Base-by-base conservation (phyloP, 2,329 filamentous ascomycete species). In the Penicillium sp. region DNA sequence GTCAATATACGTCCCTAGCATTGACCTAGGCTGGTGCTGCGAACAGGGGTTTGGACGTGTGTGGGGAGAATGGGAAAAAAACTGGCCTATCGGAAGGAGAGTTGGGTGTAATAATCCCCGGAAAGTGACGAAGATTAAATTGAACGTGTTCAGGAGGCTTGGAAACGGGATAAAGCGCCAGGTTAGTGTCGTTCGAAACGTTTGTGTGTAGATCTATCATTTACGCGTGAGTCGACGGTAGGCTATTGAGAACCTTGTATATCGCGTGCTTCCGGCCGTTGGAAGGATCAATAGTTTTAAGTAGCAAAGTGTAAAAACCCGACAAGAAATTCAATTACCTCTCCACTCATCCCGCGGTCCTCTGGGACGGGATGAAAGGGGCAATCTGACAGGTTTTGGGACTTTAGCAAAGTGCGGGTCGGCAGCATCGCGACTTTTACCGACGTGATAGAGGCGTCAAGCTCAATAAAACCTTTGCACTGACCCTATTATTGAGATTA, bases 211-310 rank as follows among this genome's bases (percentile, higher is more conserved):
- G 21, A 43, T 10, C 11, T 43, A 13, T 18, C 9, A 14, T 27
- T 36, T 38, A 27, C 7, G 21, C 11, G 38, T 27, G 16, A 5
- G 24, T 16, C 6, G 9, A 43, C 34, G 32, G 31, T 24, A 48
- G 18, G 47, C 38, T 40, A 42, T 32, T 39, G 32, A 39, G 40
- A 49, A 27, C 14, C 29, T 34, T 16, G 46, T 14, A 32, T 14
- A 46, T 47, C 43, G 43, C 49, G 44, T 48, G 44, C 22, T 7
- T 14, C 9, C 6, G 32, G 40, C 34, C 21, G 34, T 27, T 39
- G 40, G 11, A 34, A 44, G 36, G 48, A 29, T 57, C 58, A 43
- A 62, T 62, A 59, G 50, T 61, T 49, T 34, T 49, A 55, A 60
- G 56, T 56, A 56, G 34, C 34, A 22, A n/a, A 29, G 27, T 22